These are phyloP conservation scores for Dryas drummondii DNA, from an alignment of 306 rosid genomes.

Conservation along the genomic window DNA sequence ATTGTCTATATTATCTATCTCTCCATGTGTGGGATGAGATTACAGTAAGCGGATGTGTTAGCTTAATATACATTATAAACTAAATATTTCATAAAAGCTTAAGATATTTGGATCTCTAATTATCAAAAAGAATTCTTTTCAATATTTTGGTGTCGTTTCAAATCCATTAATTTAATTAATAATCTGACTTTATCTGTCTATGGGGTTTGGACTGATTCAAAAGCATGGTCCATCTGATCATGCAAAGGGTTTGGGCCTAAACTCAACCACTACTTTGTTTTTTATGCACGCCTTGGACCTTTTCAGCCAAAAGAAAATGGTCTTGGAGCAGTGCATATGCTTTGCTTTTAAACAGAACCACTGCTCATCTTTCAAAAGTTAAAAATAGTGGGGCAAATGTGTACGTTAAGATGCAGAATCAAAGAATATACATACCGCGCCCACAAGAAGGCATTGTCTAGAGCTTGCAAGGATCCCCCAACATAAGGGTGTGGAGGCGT, in stretches of 20 bases:
- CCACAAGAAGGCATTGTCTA: slow-evolving; percentile 80
- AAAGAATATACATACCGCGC: slow-evolving; percentile 47
- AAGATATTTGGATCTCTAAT: too few species aligned
- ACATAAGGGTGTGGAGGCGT: slow-evolving; percentile 69
- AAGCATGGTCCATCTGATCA: too few species aligned
- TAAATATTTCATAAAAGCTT: too few species aligned
- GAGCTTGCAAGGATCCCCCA: slow-evolving; percentile 61
- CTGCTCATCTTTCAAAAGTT: not conserved
- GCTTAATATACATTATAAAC: too few species aligned
- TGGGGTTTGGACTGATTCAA: too few species aligned
- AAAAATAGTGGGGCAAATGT: not conserved
- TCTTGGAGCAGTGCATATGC: not conserved
- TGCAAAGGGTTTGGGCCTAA: not conserved
- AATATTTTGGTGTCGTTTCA: too few species aligned
- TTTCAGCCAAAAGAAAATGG: not conserved
- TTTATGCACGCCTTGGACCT: not conserved
- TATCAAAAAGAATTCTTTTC: too few species aligned
- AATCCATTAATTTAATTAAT: too few species aligned
- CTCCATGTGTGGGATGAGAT: too few species aligned
- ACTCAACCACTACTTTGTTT: not conserved
- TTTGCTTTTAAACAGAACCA: not conserved
- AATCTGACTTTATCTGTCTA: too few species aligned
- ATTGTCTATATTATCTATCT: too few species aligned
- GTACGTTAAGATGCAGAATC: not conserved
- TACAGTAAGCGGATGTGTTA: too few species aligned